Percentiles rank a stretch among this genome's conserved stretches.
Evolutionary conservation across 345 rosid species (phyloP).

Genomic region (Bruguiera gymnorhiza): DNA sequence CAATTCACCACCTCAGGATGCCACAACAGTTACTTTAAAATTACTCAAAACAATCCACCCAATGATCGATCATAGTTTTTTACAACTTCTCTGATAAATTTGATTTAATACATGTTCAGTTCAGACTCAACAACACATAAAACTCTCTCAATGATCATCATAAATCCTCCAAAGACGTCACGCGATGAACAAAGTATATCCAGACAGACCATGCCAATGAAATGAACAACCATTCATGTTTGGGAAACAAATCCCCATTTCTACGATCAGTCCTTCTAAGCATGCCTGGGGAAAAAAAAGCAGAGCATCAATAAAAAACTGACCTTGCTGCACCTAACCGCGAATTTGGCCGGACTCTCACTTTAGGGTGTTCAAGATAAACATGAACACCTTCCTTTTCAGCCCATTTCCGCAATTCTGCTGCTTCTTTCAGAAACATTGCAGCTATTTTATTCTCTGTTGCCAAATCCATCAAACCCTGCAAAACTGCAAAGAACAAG

Average conservation of each 20-base stretch:
- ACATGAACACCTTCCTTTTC: conserved; percentile 74
- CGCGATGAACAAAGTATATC: not conserved
- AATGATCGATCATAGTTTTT: too few species aligned
- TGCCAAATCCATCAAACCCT: conserved; percentile 69
- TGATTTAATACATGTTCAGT: too few species aligned
- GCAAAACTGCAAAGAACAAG: conserved; percentile 3
- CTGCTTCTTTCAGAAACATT: conserved; percentile 83
- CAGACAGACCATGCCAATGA: not conserved
- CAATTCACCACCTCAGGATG: too few species aligned
- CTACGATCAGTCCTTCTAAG: too few species aligned
- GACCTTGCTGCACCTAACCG: conserved; percentile 84
- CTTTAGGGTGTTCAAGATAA: conserved; percentile 62
- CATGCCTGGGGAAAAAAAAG: too few species aligned
- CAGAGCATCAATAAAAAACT: conserved; percentile 8
- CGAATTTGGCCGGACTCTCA: conserved; percentile 73
- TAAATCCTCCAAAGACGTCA: not conserved
- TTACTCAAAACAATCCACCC: too few species aligned
- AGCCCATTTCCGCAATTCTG: conserved; percentile 74
- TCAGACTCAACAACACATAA: too few species aligned
- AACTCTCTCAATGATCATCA: too few species aligned
- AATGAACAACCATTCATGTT: not conserved
- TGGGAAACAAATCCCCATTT: too few species aligned
- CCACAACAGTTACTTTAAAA: too few species aligned
- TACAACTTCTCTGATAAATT: too few species aligned
- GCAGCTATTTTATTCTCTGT: conserved; percentile 90